Evolutionary conservation across 2,329 filamentous ascomycete genomes (phyloP), one percentile per base, ranked within the genome.

Genomic region (Blastomyces emzantsi): DNA sequence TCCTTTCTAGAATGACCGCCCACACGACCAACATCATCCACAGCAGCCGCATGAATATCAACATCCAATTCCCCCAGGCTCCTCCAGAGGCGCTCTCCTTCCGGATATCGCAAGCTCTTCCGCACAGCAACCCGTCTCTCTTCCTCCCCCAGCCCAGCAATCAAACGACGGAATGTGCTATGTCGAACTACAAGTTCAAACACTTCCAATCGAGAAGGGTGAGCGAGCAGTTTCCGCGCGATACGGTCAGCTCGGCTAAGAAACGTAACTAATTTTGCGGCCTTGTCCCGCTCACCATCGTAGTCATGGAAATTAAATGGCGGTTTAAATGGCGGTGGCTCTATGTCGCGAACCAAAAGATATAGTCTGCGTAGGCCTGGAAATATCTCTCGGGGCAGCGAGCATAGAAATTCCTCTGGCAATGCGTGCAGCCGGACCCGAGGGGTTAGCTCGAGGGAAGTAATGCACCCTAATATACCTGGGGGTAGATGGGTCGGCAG

Each of bases 391-490:
- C 55, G 36, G 17, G 55, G 55, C 36, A 58, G 22, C 13, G 36
- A 58, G n/a, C 33, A 41, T 43, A 58, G 33, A 17, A 56, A 39
- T 22, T 56, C 33, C n/a, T 56, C 54, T 25, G 30, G 54, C 8
- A 56, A 22, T 56, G 54, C 17, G 19, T 39, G 17, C 30, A 56
- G 19, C 13, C 30, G 33, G n/a, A 56, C 54, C n/a, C 19, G 22
- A 19, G 54, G 55, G 25, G 28, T 58, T 25, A 58, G 55, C 11
- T 58, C 36, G 55, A 58, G n/a, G n/a, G 55, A 58, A 8, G 36
- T 43, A 22, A 41, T 58, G 36, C 36, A 43, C 13, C n/a, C n/a
- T 25, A 58, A 15, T 58, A 58, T 58, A 43, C 55, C 33, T 41
- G 36, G 36, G 22, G 36, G 55, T 8, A 58, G n/a, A 15, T 28